Base-by-base conservation (phyloP, 1,284 basidiomycete genomes). In the Neonothopanus nambi region DNA sequence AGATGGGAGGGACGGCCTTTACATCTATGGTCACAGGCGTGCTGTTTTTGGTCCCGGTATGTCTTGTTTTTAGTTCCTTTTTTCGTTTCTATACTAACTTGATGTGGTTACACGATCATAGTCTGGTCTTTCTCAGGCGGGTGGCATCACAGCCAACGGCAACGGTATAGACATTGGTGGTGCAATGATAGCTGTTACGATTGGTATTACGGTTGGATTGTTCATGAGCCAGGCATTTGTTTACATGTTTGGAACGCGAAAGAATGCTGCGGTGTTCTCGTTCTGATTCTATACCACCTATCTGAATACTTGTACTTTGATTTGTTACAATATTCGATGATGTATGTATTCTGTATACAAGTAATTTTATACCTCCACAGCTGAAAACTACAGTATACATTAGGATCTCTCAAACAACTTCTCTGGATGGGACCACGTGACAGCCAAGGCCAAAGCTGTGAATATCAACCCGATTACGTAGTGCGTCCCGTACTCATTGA, bases 11-110 rank as follows among this genome's bases (percentile, higher is more conserved):
- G 9, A 93, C 91, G 3, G 91, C 92, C 21, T 94, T 94, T 70
- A 92, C 91, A 5, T 87, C 87, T 4, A 94, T 93, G 90, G 90
- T 92, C 26, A 89, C 90, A 3, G 92, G 91, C 48, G 90, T 94
- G 13, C 70, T 92, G 59, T 92, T 93, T 72, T 73, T 93, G 57
- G 89, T 93, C 33, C 91, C 90, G 15, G 87, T 91, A 63, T 67
- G 88, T 71, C 24, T 24, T 17, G n/a, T n/a, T n/a, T n/a, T n/a
- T n/a, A n/a, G n/a, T n/a, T 37, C 24, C 9, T 39, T 17, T 12
- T 35, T 17, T 23, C 20, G 23, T 5, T 37, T 24, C 48, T 51
- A 17, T 42, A 9, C 48, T 23, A 17, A 28, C 46, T 17, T 48
- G 26, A 23, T 33, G 26, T 35, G 35, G 15, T 45, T 45, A 24